phyloP scores from a whole-genome alignment of 2,329 filamentous ascomycete genomes.

The Microsporum ferrugineum region DNA sequence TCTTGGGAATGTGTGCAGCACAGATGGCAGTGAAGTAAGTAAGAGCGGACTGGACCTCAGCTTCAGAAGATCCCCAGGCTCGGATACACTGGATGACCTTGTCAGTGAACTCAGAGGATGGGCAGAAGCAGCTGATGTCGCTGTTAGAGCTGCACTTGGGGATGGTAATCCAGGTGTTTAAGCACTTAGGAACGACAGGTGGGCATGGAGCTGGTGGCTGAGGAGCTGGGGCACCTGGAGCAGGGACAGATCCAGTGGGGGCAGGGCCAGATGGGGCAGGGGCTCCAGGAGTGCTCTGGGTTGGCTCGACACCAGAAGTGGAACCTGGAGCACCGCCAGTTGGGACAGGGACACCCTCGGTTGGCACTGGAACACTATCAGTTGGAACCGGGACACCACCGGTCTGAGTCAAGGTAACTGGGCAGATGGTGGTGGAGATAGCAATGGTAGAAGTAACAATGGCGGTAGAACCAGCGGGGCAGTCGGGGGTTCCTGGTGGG shows the following conservation, averaged over 20 bases:
- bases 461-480: conserved; percentile 40
- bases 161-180: conserved; percentile 75
- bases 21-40: conserved; percentile 88
- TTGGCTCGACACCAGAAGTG: background rate
- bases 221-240: background rate
- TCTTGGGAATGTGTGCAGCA: conserved; percentile 57
- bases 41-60: conserved; percentile 58
- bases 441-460: conserved; percentile 46
- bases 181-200: conserved; percentile 66
- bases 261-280: background rate
- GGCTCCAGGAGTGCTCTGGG: background rate
- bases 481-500: conserved; percentile 35
- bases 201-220: conserved; percentile 40
- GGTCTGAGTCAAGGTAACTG: conserved; percentile 23
- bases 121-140: conserved; percentile 78
- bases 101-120: conserved; percentile 60
- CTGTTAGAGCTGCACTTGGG: conserved; percentile 73
- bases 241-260: background rate
- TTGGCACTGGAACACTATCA: background rate
- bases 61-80: conserved; percentile 57
- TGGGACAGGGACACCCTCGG: background rate
- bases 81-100: conserved; percentile 73
- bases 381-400: background rate
- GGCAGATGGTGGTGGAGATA: conserved; percentile 51
- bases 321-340: background rate